Evolutionary conservation across 495 filamentous ascomycete genomes (phyloP).

Genomic region (Talaromyces trachyspermus): DNA sequence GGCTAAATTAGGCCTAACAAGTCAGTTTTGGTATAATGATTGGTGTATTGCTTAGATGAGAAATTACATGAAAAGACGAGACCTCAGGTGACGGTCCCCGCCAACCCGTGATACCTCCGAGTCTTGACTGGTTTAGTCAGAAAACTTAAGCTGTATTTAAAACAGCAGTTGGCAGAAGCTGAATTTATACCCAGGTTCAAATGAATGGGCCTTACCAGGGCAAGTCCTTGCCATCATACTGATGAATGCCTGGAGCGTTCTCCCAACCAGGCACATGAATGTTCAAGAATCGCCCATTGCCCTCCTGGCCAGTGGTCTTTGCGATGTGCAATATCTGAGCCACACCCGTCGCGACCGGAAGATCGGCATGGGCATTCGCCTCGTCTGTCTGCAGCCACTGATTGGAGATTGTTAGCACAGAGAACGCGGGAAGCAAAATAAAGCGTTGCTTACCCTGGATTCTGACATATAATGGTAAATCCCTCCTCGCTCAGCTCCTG

Average conservation of each 20-base stretch:
- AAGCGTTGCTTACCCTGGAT: constrained; percentile 18
- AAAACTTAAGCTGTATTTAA: no score
- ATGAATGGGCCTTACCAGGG: constrained; percentile 24
- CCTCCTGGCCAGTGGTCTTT: constrained; percentile 19
- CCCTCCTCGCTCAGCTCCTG: constrained; percentile 30
- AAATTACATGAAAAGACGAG: no score
- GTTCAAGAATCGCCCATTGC: constrained; percentile 39
- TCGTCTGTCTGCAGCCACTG: constrained; percentile 47
- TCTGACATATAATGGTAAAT: constrained; percentile 36
- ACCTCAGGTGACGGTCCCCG: no score
- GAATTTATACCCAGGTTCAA: not conserved
- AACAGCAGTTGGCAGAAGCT: no score
- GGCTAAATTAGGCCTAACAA: no score
- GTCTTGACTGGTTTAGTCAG: no score
- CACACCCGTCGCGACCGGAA: constrained; percentile 34
- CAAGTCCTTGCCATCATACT: constrained; percentile 29
- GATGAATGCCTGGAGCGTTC: constrained; percentile 22
- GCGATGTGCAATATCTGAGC: constrained; percentile 37
- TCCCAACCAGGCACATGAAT: constrained; percentile 41
- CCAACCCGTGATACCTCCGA: no score
- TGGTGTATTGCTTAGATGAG: no score
- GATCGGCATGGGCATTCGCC: constrained; percentile 34
- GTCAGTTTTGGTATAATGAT: no score
- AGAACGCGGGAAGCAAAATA: not conserved
- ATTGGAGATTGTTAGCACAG: not conserved